These are phyloP conservation scores for Arbutus unedo DNA, from an alignment of 148 eudicot species.

Conservation along the genomic window DNA sequence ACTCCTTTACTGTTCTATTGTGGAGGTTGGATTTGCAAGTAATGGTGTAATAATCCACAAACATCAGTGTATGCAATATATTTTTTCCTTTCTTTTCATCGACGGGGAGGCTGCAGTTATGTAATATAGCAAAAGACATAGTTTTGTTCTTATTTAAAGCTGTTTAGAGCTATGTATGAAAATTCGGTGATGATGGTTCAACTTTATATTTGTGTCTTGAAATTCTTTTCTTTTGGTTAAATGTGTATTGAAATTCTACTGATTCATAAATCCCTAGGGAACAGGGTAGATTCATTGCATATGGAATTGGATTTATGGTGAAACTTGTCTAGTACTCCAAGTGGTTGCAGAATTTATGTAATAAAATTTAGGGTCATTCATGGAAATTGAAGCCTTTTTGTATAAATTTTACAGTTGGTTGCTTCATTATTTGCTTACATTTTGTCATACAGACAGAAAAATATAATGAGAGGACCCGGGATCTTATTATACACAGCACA, in stretches of 20 bases:
- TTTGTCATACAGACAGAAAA: too few relatives aligned
- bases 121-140: too few relatives aligned
- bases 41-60: not conserved
- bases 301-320: not conserved
- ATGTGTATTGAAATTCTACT: not conserved
- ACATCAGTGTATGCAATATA: not conserved
- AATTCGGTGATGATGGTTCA: not conserved
- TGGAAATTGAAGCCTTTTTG: too few relatives aligned
- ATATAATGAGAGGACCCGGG: too few relatives aligned
- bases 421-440: too few relatives aligned
- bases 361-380: too few relatives aligned
- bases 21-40: not conserved
- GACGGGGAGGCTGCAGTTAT: too few relatives aligned
- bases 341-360: too few relatives aligned
- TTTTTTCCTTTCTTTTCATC: not conserved
- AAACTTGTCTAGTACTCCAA: not conserved
- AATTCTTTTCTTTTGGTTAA: not conserved
- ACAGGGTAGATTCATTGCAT: not conserved
- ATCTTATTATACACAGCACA: too few relatives aligned
- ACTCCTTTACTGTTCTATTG: not conserved
- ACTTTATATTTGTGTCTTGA: not conserved
- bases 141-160: too few relatives aligned
- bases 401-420: too few relatives aligned
- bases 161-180: not conserved
- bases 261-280: not conserved